These are phyloP conservation scores for Lactifluus piperatus DNA, from an alignment of 768 basidiomycete species.

Conservation along the genomic window DNA sequence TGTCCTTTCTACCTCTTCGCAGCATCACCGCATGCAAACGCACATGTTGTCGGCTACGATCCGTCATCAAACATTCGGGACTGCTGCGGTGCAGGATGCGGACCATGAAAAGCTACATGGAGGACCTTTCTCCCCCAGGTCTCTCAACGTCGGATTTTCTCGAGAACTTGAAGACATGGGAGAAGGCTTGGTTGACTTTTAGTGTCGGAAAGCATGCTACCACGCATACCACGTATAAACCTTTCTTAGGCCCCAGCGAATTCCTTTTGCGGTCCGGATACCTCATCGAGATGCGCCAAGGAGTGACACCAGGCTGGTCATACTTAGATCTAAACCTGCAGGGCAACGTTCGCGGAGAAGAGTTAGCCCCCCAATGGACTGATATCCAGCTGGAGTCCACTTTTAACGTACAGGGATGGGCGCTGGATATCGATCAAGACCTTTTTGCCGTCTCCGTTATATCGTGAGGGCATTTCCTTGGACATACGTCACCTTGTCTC, in stretches of 20 bases:
- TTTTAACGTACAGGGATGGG: slow-evolving; percentile 17
- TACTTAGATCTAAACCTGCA: not conserved
- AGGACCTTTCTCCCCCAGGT: not conserved
- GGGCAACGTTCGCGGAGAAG: not conserved
- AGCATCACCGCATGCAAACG: slow-evolving; percentile 1
- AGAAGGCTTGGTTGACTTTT: slow-evolving; percentile 4
- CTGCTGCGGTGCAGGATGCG: not conserved
- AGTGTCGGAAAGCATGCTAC: not conserved
- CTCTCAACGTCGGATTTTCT: not conserved
- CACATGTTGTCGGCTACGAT: slow-evolving; percentile 1
- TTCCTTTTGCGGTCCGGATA: slow-evolving; percentile 5
- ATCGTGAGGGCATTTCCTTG: not conserved
- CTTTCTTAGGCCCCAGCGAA: not conserved
- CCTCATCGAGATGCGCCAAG: not conserved
- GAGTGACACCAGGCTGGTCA: not conserved
- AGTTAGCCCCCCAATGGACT: not conserved
- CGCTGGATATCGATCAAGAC: slow-evolving; percentile 7
- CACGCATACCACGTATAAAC: not conserved
- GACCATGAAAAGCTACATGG: not conserved
- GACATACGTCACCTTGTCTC: not conserved
- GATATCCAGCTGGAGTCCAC: slow-evolving; percentile 16
- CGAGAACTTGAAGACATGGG: not conserved
- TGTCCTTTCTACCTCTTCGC: not conserved
- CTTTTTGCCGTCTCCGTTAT: not conserved
- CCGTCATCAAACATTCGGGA: not conserved